phyloP scores from a whole-genome alignment of 2,329 filamentous ascomycete genomes.

The Epichloe coenophiala region DNA sequence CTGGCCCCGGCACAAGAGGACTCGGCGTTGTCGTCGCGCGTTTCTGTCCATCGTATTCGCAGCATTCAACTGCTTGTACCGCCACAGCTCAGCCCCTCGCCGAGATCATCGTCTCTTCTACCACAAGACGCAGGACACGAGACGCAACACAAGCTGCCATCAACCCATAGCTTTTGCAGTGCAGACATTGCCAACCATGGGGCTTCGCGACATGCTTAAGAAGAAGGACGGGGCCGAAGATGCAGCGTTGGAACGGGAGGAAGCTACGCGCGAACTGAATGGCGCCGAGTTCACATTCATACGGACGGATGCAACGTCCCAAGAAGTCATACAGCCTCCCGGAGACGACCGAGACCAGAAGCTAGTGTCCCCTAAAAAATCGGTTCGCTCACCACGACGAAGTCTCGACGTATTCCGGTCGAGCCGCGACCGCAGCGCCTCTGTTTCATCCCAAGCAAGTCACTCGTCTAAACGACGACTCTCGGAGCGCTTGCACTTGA shows the following conservation, averaged over 20 bases:
- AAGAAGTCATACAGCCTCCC: slow-evolving; percentile 68
- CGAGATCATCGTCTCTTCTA: neutral
- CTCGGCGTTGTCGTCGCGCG: neutral
- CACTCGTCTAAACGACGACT: slow-evolving; percentile 34
- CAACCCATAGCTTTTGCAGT: neutral
- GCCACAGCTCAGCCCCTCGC: neutral
- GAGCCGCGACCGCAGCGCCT: slow-evolving; percentile 34
- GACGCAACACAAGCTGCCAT: too few relatives aligned
- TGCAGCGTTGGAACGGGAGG: slow-evolving; percentile 20
- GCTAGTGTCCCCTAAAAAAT: slow-evolving; percentile 14
- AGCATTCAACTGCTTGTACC: neutral
- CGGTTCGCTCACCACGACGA: slow-evolving; percentile 21
- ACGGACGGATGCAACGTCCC: slow-evolving; percentile 66
- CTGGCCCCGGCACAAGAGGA: neutral
- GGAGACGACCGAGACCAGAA: slow-evolving; percentile 17
- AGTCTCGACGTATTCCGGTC: slow-evolving; percentile 34
- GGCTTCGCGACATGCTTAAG: slow-evolving; percentile 37
- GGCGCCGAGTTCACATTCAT: slow-evolving; percentile 68
- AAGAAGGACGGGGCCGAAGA: slow-evolving; percentile 35
- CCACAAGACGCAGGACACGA: too few relatives aligned
- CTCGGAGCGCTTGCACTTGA: slow-evolving; percentile 59
- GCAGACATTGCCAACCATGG: slow-evolving; percentile 23
- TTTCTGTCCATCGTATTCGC: neutral
- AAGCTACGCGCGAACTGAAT: slow-evolving; percentile 22
- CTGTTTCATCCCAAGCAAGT: slow-evolving; percentile 28